Percentiles rank a stretch among this genome's conserved stretches.
Conservation (phyloP, 2,329 filamentous ascomycete species). For the Aspergillus novoparasiticus region DNA sequence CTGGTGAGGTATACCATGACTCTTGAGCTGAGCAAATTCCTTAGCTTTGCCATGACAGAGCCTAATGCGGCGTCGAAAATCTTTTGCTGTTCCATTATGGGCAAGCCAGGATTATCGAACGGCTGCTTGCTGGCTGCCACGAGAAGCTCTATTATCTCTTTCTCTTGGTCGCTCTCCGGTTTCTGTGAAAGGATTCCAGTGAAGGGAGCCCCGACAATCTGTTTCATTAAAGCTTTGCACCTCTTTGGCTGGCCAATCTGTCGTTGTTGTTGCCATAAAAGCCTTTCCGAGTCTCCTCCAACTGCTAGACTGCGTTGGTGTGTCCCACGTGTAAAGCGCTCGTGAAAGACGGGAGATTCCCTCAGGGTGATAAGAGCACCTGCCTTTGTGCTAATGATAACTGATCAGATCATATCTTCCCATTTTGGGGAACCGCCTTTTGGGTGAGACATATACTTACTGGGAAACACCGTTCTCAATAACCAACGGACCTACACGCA, state of each 20-base stretch:
- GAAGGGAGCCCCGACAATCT: constrained; percentile 44
- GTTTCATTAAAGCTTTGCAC: constrained; percentile 46
- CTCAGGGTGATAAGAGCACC: constrained; percentile 21
- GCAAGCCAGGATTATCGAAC: constrained; percentile 6
- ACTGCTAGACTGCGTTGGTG: constrained; percentile 5
- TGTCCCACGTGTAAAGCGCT: constrained; percentile 2
- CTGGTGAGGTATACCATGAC: constrained; percentile 34
- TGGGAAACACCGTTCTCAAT: constrained; percentile 45
- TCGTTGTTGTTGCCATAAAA: constrained; percentile 17
- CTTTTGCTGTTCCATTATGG: background rate
- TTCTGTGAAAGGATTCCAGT: constrained; percentile 28
- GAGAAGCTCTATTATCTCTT: constrained; percentile 25
- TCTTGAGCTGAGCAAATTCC: constrained; percentile 23
- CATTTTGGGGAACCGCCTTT: background rate
- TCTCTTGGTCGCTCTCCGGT: constrained; percentile 22
- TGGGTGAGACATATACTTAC: constrained; percentile 29
- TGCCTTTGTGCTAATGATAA: constrained; percentile 15
- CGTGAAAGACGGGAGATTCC: constrained; percentile 12
- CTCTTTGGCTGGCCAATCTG: constrained; percentile 26
- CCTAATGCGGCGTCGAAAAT: background rate
- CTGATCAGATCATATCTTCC: background rate
- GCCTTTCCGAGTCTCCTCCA: constrained; percentile 1
- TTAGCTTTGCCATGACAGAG: constrained; percentile 20
- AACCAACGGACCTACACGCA: constrained; percentile 44
- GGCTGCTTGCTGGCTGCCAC: constrained; percentile 2